Base-by-base conservation (phyloP, 768 basidiomycete genomes). In the Xerocomellus dryophilus region DNA sequence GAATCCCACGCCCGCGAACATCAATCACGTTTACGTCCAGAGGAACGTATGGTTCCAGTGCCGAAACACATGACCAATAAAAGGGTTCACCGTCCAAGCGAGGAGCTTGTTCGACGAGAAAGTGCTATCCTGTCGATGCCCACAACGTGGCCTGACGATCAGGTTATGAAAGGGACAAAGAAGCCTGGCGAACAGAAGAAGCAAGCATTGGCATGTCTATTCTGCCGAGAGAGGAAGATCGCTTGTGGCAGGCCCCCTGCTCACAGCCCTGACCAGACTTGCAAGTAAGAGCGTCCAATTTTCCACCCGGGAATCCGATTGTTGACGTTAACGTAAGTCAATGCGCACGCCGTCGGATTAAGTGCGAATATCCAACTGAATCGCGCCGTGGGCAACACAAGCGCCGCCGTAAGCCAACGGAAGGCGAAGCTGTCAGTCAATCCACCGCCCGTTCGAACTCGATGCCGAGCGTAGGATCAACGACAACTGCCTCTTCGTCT, bases 211-310 rank as follows among this genome's bases (percentile, higher is more conserved):
- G 76, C 75, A 51, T 79, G 78, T 53, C 63, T 74, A 47, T 79
- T 79, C 66, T 79, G 78, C 57, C 69, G 78, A 54, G 76, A 77
- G 66, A 67, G 78, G 56, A 79, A 79, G 66, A 79, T 79, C 60
- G 76, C 76, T 21, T 79, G 78, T 58, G 78, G 78, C 29, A 66
- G 75, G 15, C 76, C 77, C 15, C 58, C 70, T 50, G 70, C 73
- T 25, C 70, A 71, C 18, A 69, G 56, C 56, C 60, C 64, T 51
- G 73, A 75, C 48, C 67, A 65, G 51, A 70, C 75, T 8, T 79
- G 78, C 78, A 78, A 79, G 78, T 79, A 48, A 64, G 78, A 50
- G n/a, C 64, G 4, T 53, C 12, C 31, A 4, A 56, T 39, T 40
- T 60, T 40, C 43, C 35, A 35, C 49, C 38, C 51, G 39, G 32